Percentiles rank a stretch among this genome's conserved stretches.
These are phyloP conservation scores for Colletotrichum lentis DNA, from an alignment of 2,329 filamentous ascomycete genomes.

Conservation along the genomic window DNA sequence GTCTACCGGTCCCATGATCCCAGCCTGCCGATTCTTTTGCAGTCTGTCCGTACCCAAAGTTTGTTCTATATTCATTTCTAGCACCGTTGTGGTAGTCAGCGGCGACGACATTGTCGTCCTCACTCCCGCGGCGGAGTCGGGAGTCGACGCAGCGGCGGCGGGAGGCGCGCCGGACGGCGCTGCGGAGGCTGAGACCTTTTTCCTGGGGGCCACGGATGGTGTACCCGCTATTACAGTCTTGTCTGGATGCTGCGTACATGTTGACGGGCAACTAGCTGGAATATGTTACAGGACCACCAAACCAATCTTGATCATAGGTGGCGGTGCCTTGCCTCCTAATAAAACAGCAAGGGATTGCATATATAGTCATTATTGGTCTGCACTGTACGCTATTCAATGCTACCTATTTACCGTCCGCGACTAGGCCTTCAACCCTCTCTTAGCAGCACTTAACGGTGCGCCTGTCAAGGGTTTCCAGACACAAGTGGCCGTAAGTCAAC, in stretches of 20 bases:
- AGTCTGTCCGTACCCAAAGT: not conserved
- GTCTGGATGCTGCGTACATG: not conserved
- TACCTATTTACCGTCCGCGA: slow-evolving; percentile 1
- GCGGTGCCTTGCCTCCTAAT: not conserved
- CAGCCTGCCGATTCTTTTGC: too few relatives aligned
- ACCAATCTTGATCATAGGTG: not conserved
- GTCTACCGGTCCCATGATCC: not conserved
- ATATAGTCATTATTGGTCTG: not conserved
- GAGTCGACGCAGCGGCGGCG: slow-evolving; percentile 1
- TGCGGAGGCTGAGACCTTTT: slow-evolving; percentile 40
- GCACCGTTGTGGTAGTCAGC: slow-evolving; percentile 4
- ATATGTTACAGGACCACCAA: not conserved
- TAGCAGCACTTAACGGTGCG: not conserved
- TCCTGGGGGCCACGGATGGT: slow-evolving; percentile 36
- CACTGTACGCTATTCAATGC: not conserved
- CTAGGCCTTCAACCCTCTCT: slow-evolving; percentile 2
- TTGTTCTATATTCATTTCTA: not conserved
- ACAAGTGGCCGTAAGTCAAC: slow-evolving; percentile 4
- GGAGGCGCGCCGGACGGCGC: slow-evolving; percentile 38
- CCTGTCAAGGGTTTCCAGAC: slow-evolving; percentile 4
- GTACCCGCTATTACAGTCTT: slow-evolving; percentile 16
- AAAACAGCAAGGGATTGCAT: not conserved
- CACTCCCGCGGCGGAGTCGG: slow-evolving; percentile 35
- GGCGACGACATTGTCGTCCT: slow-evolving; percentile 30
- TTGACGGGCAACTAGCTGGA: not conserved